phyloP scores from a whole-genome alignment of 2,329 filamentous ascomycete species.

The Penicillium sp. region DNA sequence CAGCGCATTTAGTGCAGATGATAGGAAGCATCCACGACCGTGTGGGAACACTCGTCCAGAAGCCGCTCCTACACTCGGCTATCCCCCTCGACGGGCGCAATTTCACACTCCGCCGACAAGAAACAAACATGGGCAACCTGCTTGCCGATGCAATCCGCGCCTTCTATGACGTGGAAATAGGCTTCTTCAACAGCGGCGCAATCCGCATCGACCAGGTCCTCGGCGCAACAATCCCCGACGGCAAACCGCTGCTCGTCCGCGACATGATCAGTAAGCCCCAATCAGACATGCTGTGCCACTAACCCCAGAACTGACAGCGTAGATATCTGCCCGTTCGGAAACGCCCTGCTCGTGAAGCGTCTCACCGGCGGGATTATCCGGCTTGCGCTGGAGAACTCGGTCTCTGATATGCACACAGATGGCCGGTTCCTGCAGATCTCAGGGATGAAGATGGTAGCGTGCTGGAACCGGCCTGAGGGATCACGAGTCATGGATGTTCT shows the following conservation, averaged over 20 bases:
- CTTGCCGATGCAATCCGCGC: slow-evolving; percentile 30
- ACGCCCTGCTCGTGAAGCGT: slow-evolving; percentile 29
- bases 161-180: slow-evolving; percentile 31
- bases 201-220: slow-evolving; percentile 30
- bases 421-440: slow-evolving; percentile 32
- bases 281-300: background rate
- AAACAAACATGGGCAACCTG: slow-evolving; percentile 34
- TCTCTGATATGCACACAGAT: slow-evolving; percentile 32
- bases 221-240: background rate
- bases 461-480: slow-evolving; percentile 22
- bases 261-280: slow-evolving; percentile 28
- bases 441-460: slow-evolving; percentile 23
- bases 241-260: slow-evolving; percentile 22
- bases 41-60: slow-evolving; percentile 23
- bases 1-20: slow-evolving; percentile 6
- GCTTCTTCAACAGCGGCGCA: slow-evolving; percentile 32
- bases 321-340: slow-evolving; percentile 32
- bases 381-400: slow-evolving; percentile 29
- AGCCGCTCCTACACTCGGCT: slow-evolving; percentile 25
- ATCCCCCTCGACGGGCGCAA: slow-evolving; percentile 28
- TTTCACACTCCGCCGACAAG: slow-evolving; percentile 25
- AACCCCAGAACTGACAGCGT: background rate
- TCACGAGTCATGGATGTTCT: slow-evolving; percentile 14
- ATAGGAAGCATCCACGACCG: slow-evolving; percentile 21
- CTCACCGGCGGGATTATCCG: slow-evolving; percentile 22